Percentiles rank a stretch among this genome's conserved stretches.
Evolutionary conservation across 441 rosid genomes (phyloP).

Genomic region (Erodium trifolium): DNA sequence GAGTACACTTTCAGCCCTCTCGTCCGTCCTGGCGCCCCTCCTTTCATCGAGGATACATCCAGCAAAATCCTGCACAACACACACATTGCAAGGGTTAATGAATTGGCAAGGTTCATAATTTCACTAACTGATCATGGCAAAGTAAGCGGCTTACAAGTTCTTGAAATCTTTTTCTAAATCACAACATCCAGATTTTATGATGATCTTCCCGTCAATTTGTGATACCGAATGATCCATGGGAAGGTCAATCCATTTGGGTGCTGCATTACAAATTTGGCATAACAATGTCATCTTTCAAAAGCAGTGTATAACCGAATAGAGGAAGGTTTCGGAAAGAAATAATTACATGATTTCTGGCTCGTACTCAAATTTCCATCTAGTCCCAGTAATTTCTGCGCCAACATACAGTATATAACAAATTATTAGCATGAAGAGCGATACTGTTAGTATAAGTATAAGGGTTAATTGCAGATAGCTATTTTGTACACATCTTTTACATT

Average conservation of each 20-base stretch:
- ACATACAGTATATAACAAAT: neutral
- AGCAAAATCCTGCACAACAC: conserved; percentile 44
- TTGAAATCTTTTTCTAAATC: conserved; percentile 40
- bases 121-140: too few species aligned
- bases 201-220: conserved; percentile 40
- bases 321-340: neutral
- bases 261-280: conserved; percentile 33
- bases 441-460: too few species aligned
- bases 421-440: neutral
- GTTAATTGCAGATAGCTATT: too few species aligned
- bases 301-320: neutral
- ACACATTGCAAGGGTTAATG: neutral
- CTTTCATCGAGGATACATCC: conserved; percentile 61
- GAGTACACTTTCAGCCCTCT: conserved; percentile 56
- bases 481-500: too few species aligned
- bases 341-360: conserved; percentile 44
- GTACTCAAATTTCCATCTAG: conserved; percentile 37
- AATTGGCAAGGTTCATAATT: too few species aligned
- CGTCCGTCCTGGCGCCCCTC: conserved; percentile 84
- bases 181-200: conserved; percentile 31
- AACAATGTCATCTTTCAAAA: neutral
- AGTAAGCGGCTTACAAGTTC: conserved; percentile 39
- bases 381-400: conserved; percentile 54
- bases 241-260: conserved; percentile 45
- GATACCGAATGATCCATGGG: conserved; percentile 49